Percentiles rank a stretch among this genome's conserved stretches.
Evolutionary conservation across 305 asterid genomes (phyloP).

Genomic region (Plantago coronopus): DNA sequence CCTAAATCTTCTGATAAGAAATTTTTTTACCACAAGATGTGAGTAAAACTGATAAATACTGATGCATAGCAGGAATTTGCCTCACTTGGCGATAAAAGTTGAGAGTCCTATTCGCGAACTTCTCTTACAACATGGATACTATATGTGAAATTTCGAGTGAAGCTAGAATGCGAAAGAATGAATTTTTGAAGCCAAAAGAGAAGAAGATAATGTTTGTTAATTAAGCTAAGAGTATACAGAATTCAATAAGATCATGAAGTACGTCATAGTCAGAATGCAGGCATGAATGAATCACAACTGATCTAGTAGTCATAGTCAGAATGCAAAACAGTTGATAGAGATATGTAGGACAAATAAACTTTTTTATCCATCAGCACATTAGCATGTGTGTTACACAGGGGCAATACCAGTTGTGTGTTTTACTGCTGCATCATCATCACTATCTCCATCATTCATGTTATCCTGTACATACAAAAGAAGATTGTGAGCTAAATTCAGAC

Average conservation of each 20-base stretch:
- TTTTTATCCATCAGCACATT: constrained; percentile 7
- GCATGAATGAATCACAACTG: neutral
- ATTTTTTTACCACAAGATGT: constrained; percentile 18
- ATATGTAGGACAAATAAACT: constrained; percentile 1
- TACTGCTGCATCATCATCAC: constrained; percentile 58
- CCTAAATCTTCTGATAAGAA: constrained; percentile 49
- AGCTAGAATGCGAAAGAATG: too few species aligned
- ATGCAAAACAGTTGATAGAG: neutral
- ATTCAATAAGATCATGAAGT: neutral
- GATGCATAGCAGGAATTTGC: neutral
- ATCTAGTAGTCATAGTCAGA: neutral
- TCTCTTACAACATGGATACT: too few species aligned
- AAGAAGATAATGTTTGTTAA: too few species aligned
- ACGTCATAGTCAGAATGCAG: too few species aligned
- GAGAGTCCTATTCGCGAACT: too few species aligned
- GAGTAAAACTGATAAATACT: constrained; percentile 22
- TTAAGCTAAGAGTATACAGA: too few species aligned
- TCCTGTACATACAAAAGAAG: constrained; percentile 52
- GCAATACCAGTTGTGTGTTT: constrained; percentile 45
- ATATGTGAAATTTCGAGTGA: too few species aligned
- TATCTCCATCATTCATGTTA: constrained; percentile 66
- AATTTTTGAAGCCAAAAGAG: too few species aligned
- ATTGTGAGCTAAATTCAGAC: constrained; percentile 13
- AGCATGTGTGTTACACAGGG: constrained; percentile 8
- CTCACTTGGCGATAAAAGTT: too few species aligned